A percentile compares a stretch with the other conserved stretches of the same genome.
Evolutionary conservation across 805 yeast species (phyloP).

Genomic region (Wickerhamomyces bisporus): DNA sequence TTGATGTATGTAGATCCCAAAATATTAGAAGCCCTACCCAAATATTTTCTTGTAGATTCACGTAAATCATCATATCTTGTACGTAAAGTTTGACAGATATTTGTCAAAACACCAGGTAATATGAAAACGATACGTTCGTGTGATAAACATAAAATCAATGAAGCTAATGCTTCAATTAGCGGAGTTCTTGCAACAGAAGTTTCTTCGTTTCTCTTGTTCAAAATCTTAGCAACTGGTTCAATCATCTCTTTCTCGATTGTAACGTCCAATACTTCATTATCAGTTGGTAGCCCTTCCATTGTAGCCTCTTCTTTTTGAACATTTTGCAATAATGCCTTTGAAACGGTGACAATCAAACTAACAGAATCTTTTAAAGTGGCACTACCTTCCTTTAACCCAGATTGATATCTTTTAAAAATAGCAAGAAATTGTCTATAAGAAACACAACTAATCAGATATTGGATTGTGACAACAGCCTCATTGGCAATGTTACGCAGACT

Average conservation of each 20-base stretch:
- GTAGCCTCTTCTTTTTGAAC: slow-evolving; percentile 19
- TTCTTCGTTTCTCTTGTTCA: slow-evolving; percentile 69
- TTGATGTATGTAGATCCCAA: slow-evolving; percentile 72
- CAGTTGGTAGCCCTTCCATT: slow-evolving; percentile 32
- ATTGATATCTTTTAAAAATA: slow-evolving; percentile 60
- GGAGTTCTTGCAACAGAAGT: slow-evolving; percentile 73
- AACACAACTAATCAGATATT: slow-evolving; percentile 49
- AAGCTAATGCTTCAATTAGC: slow-evolving; percentile 72
- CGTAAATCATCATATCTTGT: slow-evolving; percentile 83
- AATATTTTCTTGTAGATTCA: slow-evolving; percentile 74
- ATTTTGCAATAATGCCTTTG: slow-evolving; percentile 43
- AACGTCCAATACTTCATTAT: slow-evolving; percentile 32
- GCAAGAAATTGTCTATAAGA: slow-evolving; percentile 82
- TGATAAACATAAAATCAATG: slow-evolving; percentile 58
- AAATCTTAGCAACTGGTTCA: slow-evolving; percentile 54
- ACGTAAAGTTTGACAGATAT: slow-evolving; percentile 83
- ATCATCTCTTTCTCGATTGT: slow-evolving; percentile 54
- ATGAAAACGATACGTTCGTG: slow-evolving; percentile 48
- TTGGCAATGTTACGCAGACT: slow-evolving; percentile 55
- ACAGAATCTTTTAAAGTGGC: slow-evolving; percentile 53
- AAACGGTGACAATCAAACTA: slow-evolving; percentile 49
- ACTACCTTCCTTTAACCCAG: slow-evolving; percentile 41
- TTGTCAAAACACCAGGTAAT: slow-evolving; percentile 79
- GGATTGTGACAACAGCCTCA: slow-evolving; percentile 62
- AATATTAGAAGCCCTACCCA: slow-evolving; percentile 56